phyloP scores from a whole-genome alignment of 768 basidiomycete species.

The Infundibulicybe gibba region DNA sequence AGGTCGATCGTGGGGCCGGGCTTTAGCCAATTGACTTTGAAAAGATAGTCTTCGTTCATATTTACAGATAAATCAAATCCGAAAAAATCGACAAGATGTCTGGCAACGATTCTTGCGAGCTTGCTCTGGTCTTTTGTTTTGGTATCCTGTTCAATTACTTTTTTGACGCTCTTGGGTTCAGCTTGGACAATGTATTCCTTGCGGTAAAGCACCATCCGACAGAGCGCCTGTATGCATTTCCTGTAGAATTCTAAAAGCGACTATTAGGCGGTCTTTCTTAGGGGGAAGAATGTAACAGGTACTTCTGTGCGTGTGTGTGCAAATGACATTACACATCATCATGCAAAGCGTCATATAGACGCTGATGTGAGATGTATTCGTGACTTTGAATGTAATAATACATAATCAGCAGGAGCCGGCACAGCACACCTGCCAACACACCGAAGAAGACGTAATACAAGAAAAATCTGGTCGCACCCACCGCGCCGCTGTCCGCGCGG shows the following conservation, averaged over 20 bases:
- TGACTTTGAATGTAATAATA: not conserved
- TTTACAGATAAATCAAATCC: too few species aligned
- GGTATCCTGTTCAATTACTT: too few species aligned
- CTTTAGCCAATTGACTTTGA: too few species aligned
- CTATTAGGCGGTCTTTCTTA: too few species aligned
- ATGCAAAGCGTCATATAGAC: not conserved
- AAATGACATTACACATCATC: too few species aligned
- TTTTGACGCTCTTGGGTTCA: too few species aligned
- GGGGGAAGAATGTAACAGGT: too few species aligned
- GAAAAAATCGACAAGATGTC: too few species aligned
- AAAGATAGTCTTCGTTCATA: too few species aligned
- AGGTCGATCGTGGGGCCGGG: too few species aligned
- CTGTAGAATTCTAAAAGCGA: not conserved
- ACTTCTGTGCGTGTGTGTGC: not conserved
- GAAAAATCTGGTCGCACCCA: constrained; percentile 42
- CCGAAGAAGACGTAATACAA: constrained; percentile 52
- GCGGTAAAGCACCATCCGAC: not conserved
- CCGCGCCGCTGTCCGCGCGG: constrained; percentile 22
- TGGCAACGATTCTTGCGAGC: too few species aligned
- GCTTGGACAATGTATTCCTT: not conserved
- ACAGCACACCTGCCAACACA: constrained; percentile 48
- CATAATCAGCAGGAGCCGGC: not conserved
- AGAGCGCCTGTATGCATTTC: not conserved
- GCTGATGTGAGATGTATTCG: not conserved
- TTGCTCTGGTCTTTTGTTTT: too few species aligned